A percentile compares a stretch with the other conserved stretches of the same genome.
Evolutionary conservation across 139 green algal genomes (phyloP).

Genomic region (Haematococcus lacustris): DNA sequence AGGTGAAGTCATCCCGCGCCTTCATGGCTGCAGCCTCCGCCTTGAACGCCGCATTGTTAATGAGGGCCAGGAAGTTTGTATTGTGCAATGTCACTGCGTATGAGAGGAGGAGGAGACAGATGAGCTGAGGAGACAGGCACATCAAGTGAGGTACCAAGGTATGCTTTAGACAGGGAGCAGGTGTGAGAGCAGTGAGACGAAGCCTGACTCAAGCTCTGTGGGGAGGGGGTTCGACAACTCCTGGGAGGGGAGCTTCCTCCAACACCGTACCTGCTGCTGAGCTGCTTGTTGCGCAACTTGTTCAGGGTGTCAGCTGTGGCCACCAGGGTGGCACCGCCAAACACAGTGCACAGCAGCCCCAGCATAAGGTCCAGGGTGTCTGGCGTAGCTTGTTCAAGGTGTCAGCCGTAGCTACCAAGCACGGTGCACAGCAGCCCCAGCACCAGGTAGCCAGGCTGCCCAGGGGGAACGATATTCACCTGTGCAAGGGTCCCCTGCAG

Average conservation of each 20-base stretch:
- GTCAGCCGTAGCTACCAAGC: too few relatives aligned
- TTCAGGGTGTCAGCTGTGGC: conserved; percentile 33
- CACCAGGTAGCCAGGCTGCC: conserved; percentile 20
- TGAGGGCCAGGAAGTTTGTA: conserved; percentile 62
- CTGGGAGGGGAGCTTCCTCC: neutral
- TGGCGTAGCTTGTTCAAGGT: too few relatives aligned
- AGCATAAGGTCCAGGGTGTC: too few relatives aligned
- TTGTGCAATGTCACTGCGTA: too few relatives aligned
- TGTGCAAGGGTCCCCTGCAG: conserved; percentile 21
- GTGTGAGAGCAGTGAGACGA: too few relatives aligned
- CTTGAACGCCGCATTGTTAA: conserved; percentile 38
- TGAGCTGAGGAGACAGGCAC: too few relatives aligned
- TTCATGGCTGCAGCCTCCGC: conserved; percentile 38
- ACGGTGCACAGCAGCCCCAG: conserved; percentile 33
- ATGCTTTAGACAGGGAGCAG: too few relatives aligned
- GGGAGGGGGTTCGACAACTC: too few relatives aligned
- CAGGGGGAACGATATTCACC: conserved; percentile 28
- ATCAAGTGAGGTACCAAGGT: too few relatives aligned
- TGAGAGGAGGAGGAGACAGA: too few relatives aligned
- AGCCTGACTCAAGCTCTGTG: too few relatives aligned
- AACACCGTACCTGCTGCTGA: conserved; percentile 34
- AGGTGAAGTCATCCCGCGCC: conserved; percentile 31
- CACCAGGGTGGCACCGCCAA: conserved; percentile 29
- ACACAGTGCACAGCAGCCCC: conserved; percentile 7
- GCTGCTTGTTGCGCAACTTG: conserved; percentile 27